These are phyloP conservation scores for Sclerotinia trifoliorum DNA, from an alignment of 2,329 filamentous ascomycete genomes.

Conservation along the genomic window DNA sequence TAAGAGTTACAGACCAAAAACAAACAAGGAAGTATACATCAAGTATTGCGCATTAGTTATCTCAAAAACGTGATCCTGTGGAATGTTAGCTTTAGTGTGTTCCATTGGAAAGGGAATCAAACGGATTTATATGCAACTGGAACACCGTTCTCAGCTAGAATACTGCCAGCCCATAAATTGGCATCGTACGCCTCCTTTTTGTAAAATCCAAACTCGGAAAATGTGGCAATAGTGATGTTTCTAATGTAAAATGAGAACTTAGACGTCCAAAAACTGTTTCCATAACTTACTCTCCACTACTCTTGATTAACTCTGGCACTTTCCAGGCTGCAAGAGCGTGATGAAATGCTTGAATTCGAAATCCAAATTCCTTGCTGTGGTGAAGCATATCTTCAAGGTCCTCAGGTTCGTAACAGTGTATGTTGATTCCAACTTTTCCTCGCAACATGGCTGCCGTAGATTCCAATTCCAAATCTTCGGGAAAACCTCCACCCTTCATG, in stretches of 20 bases:
- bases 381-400: conserved; percentile 47
- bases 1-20: background rate
- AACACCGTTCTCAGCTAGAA: conserved; percentile 44
- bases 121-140: conserved; percentile 47
- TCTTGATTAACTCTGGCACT: conserved; percentile 44
- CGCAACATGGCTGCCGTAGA: conserved; percentile 44
- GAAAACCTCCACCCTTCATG: conserved; percentile 32
- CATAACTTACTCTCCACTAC: conserved; percentile 42
- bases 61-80: conserved; percentile 41
- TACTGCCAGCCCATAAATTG: conserved; percentile 44
- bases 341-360: conserved; percentile 45
- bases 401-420: conserved; percentile 48
- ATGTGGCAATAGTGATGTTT: conserved; percentile 47
- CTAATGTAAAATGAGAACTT: conserved; percentile 27
- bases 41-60: conserved; percentile 46
- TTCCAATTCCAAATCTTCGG: conserved; percentile 44
- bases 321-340: conserved; percentile 45
- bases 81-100: conserved; percentile 8
- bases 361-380: conserved; percentile 46
- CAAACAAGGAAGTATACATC: conserved; percentile 32
- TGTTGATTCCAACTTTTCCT: conserved; percentile 45
- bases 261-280: background rate
- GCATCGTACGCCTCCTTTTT: conserved; percentile 46
- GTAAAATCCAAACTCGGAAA: conserved; percentile 45
- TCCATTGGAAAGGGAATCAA: conserved; percentile 2